These are phyloP conservation scores for Pisolithus sp. DNA, from an alignment of 768 basidiomycete species.

Conservation along the genomic window DNA sequence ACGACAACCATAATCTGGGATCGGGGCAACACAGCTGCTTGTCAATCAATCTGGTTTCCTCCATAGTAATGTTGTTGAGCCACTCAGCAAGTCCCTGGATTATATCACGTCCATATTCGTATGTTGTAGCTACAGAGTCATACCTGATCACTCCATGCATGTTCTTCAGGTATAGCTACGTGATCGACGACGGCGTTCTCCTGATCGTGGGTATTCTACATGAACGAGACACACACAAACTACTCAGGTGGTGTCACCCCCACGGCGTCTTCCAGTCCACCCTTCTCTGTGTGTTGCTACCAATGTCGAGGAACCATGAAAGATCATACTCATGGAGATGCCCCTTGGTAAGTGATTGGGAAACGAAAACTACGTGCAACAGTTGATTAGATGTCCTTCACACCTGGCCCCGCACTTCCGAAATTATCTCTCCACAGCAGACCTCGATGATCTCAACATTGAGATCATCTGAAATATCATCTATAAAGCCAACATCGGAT, in stretches of 20 bases:
- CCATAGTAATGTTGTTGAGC: constrained; percentile 83
- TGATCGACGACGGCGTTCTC: constrained; percentile 99
- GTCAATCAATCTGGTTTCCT: constrained; percentile 98
- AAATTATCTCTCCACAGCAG: constrained; percentile 88
- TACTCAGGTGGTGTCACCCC: constrained; percentile 94
- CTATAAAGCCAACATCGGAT: constrained; percentile 64
- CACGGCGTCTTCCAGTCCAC: constrained; percentile 96
- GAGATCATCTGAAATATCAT: constrained; percentile 99
- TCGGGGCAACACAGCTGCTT: constrained; percentile 88
- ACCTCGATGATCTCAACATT: constrained; percentile 97
- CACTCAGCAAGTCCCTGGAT: constrained; percentile 88
- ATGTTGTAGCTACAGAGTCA: constrained; percentile 1
- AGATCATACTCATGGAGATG: constrained; percentile 94
- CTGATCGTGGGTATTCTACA: constrained; percentile 96
- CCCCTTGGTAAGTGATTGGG: constrained; percentile 70
- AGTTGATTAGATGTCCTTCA: too few species aligned
- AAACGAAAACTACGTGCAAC: background rate
- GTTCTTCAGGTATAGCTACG: constrained; percentile 93
- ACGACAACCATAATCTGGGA: constrained; percentile 95
- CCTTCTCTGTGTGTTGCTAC: constrained; percentile 98
- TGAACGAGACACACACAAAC: constrained; percentile 94
- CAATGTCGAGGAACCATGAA: constrained; percentile 96
- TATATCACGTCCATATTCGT: constrained; percentile 82
- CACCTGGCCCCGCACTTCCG: constrained; percentile 86
- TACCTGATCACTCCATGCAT: too few species aligned